A percentile compares a stretch with the other conserved stretches of the same genome.
Conservation (phyloP, 2,329 filamentous ascomycete genomes). For the Ampelomyces quisqualis region DNA sequence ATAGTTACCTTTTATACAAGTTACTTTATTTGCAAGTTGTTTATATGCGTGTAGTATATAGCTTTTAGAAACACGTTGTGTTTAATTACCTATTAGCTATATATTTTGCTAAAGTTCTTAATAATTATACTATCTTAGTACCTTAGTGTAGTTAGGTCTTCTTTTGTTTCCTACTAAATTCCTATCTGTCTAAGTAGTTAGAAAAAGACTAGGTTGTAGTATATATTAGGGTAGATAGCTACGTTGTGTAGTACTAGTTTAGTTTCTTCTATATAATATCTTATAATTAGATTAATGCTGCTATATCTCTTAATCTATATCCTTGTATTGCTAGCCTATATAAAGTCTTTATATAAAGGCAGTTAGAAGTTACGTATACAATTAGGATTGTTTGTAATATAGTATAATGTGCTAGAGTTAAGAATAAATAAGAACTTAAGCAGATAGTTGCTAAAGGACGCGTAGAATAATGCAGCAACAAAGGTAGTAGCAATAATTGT, state of each 20-base stretch:
- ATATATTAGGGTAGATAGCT: conserved; percentile 1
- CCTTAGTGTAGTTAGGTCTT: neutral
- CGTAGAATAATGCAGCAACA: neutral
- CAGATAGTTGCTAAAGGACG: neutral
- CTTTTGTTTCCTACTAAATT: conserved; percentile 4
- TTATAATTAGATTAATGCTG: neutral
- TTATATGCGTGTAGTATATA: neutral
- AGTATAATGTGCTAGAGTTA: conserved; percentile 1
- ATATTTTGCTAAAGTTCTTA: neutral
- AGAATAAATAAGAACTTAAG: conserved; percentile 4
- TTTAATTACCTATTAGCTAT: conserved; percentile 3
- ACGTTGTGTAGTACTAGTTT: conserved; percentile 3
- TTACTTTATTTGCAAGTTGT: neutral
- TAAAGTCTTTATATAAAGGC: neutral
- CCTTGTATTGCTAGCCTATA: conserved; percentile 1
- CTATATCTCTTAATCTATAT: conserved; percentile 4
- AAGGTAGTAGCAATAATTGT: neutral
- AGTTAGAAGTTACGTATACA: neutral
- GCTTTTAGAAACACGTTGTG: neutral
- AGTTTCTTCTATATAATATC: neutral
- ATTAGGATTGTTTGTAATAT: conserved; percentile 2
- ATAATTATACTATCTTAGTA: neutral
- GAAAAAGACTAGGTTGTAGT: conserved; percentile 5
- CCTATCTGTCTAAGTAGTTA: neutral
- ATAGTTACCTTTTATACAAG: neutral